Percentiles rank a stretch among this genome's conserved stretches.
Evolutionary conservation across 371 early-diverging fungal species (phyloP).

Genomic region (Caulochytrium protostelioides): DNA sequence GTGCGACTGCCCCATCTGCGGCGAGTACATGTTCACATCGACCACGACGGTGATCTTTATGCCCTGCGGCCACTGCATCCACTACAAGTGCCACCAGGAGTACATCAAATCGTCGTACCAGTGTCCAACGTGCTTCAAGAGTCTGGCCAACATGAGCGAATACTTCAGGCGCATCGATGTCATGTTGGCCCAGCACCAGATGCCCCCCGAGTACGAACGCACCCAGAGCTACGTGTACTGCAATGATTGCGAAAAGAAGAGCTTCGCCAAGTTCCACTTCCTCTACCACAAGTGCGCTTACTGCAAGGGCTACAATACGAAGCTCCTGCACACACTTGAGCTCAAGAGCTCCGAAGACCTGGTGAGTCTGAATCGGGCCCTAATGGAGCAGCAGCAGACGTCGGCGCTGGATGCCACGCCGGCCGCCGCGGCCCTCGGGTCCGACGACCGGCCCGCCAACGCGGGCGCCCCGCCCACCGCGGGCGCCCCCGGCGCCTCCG

Average conservation of each 20-base stretch:
- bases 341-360: too few species aligned
- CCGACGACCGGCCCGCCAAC: too few species aligned
- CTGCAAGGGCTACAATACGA: slow-evolving; percentile 82
- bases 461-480: too few species aligned
- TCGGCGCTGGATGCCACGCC: too few species aligned
- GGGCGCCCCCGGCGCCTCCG: too few species aligned
- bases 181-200: slow-evolving; percentile 52
- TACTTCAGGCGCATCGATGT: slow-evolving; percentile 67
- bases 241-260: slow-evolving; percentile 82
- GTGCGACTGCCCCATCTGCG: slow-evolving; percentile 91
- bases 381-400: too few species aligned
- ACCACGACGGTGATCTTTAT: slow-evolving; percentile 61
- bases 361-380: too few species aligned
- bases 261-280: slow-evolving; percentile 67
- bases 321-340: slow-evolving; percentile 42
- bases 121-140: slow-evolving; percentile 90
- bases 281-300: slow-evolving; percentile 78
- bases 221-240: slow-evolving; percentile 54
- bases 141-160: slow-evolving; percentile 61
- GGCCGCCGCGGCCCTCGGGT: too few species aligned
- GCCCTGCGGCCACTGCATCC: slow-evolving; percentile 92
- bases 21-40: slow-evolving; percentile 79
- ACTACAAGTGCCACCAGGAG: slow-evolving; percentile 59
- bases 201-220: slow-evolving; percentile 76
- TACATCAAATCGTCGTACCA: slow-evolving; percentile 74